Conservation (phyloP, 331 rosid genomes). For the Phaseolus coccineus region DNA sequence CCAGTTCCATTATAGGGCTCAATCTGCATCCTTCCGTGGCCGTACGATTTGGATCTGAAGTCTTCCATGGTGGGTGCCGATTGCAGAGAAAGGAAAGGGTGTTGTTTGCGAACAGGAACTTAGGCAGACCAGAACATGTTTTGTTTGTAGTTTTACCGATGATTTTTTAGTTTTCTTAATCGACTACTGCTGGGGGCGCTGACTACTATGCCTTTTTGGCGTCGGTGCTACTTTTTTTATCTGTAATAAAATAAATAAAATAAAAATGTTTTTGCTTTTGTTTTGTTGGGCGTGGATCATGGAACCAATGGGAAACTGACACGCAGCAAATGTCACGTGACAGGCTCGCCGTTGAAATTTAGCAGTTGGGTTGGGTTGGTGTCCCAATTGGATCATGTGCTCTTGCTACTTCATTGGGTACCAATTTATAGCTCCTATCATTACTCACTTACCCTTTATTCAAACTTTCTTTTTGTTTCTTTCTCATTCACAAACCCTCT, state of each 20-base stretch:
- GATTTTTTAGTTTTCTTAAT: conserved; percentile 13
- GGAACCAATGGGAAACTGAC: neutral
- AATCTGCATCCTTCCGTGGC: conserved; percentile 64
- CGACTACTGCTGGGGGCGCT: conserved; percentile 35
- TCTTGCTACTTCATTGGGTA: neutral
- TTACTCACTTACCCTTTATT: too few relatives aligned
- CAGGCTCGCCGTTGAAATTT: neutral
- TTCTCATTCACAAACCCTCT: neutral
- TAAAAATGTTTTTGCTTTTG: neutral
- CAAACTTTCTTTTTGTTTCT: too few relatives aligned
- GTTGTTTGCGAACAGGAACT: neutral
- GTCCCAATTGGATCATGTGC: conserved; percentile 17
- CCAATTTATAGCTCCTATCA: neutral
- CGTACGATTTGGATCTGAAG: conserved; percentile 86
- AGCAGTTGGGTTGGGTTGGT: too few relatives aligned
- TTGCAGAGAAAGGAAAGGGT: neutral
- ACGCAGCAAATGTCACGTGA: neutral
- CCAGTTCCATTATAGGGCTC: conserved; percentile 53
- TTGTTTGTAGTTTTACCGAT: neutral
- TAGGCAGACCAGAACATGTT: neutral
- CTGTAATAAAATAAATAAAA: neutral
- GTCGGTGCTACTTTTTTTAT: conserved; percentile 47
- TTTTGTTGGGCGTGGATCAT: neutral
- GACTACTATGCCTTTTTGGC: conserved; percentile 42
- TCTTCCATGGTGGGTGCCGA: conserved; percentile 54